phyloP scores from a whole-genome alignment of 306 rosid species.

The Macrotyloma uniflorum region DNA sequence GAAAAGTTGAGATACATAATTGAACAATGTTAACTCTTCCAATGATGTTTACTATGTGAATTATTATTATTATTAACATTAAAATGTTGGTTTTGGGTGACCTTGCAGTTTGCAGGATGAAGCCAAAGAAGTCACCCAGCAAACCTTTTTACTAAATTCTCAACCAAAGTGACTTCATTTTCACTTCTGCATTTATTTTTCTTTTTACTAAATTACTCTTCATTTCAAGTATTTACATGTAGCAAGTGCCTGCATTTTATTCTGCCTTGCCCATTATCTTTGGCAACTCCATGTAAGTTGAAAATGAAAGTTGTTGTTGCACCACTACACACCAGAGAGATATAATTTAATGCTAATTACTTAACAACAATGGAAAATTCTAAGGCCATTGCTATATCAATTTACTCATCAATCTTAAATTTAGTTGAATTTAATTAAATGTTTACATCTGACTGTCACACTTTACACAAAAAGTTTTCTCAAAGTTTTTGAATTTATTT shows the following conservation, averaged over 20 bases:
- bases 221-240: neutral
- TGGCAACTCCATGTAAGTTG: neutral
- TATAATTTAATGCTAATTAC: neutral
- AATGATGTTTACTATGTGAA: neutral
- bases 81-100: conserved; percentile 11
- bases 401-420: too few relatives aligned
- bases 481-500: too few relatives aligned
- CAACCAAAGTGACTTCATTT: conserved; percentile 24
- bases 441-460: too few relatives aligned
- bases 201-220: too few relatives aligned
- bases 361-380: neutral
- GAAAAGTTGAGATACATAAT: neutral
- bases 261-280: neutral
- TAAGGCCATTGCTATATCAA: too few relatives aligned
- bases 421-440: too few relatives aligned
- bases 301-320: neutral
- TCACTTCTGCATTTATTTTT: too few relatives aligned
- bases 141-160: conserved; percentile 8
- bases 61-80: conserved; percentile 2
- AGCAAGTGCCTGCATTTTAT: neutral
- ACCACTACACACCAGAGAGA: neutral
- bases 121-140: conserved; percentile 21
- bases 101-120: conserved; percentile 37
- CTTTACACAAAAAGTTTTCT: too few relatives aligned
- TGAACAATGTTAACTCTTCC: neutral